These are phyloP conservation scores for Gossypium anomalum DNA, from an alignment of 345 rosid species.

Conservation along the genomic window DNA sequence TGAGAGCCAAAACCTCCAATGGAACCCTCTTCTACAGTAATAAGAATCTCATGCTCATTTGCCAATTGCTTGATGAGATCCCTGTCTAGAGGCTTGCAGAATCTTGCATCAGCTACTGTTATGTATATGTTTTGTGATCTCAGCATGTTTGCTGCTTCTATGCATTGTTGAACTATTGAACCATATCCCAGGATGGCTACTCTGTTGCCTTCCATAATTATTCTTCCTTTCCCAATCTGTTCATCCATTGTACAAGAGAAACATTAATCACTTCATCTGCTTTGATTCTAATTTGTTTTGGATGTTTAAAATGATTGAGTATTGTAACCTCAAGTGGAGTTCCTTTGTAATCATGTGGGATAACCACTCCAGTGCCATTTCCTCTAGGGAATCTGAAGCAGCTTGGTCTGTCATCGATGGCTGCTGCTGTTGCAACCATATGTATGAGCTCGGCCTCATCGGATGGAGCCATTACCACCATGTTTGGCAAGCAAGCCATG, in stretches of 20 bases:
- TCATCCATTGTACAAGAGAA: constrained; percentile 6
- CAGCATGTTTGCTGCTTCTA: constrained; percentile 53
- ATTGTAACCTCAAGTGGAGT: constrained; percentile 48
- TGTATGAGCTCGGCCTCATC: constrained; percentile 76
- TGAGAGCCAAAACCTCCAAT: constrained; percentile 90
- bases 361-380: constrained; percentile 53
- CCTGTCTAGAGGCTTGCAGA: constrained; percentile 82
- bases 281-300: not conserved
- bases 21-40: constrained; percentile 84
- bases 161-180: constrained; percentile 65
- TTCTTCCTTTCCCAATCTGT: constrained; percentile 82
- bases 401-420: constrained; percentile 73
- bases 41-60: constrained; percentile 61
- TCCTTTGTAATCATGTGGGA: constrained; percentile 57
- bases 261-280: constrained; percentile 7
- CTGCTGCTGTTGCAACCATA: constrained; percentile 78
- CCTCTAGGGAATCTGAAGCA: constrained; percentile 87
- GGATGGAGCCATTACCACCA: constrained; percentile 84
- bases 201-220: constrained; percentile 60
- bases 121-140: constrained; percentile 33
- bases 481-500: constrained; percentile 82
- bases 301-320: not conserved
- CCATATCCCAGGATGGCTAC: constrained; percentile 82
- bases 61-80: constrained; percentile 62
- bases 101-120: constrained; percentile 86